These are phyloP conservation scores for Cornus florida DNA, from an alignment of 148 eudicot genomes.

Conservation along the genomic window DNA sequence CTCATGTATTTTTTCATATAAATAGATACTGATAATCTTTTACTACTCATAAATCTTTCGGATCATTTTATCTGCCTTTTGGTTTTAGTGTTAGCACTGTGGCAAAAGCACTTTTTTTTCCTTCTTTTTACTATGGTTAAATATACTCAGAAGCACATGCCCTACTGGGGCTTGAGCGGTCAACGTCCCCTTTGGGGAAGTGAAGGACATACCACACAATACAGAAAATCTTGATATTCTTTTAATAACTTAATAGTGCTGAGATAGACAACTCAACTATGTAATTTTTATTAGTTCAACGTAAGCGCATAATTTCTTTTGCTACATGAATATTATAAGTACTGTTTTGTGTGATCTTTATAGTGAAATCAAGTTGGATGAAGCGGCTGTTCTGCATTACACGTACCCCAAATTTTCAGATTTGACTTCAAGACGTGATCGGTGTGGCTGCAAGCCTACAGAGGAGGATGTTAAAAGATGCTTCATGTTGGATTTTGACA, in stretches of 20 bases:
- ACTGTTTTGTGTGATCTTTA: background rate
- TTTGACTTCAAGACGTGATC: constrained; percentile 60
- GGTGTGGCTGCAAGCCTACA: constrained; percentile 68
- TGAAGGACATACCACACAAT: no score
- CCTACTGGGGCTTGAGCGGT: no score
- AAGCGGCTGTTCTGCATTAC: constrained; percentile 73
- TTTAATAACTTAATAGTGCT: no score
- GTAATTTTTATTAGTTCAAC: no score
- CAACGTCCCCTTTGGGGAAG: no score
- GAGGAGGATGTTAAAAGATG: constrained; percentile 61
- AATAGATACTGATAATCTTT: background rate
- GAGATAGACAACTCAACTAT: no score
- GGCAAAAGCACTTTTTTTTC: no score
- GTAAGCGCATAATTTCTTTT: no score
- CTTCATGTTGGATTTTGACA: constrained; percentile 66
- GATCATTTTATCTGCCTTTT: background rate
- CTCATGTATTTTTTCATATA: background rate
- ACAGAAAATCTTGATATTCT: no score
- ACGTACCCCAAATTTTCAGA: constrained; percentile 65
- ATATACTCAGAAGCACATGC: no score
- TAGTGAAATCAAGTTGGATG: constrained; percentile 57
- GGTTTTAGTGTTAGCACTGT: background rate
- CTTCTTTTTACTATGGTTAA: no score
- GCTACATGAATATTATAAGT: no score
- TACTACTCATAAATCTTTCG: background rate